Base-by-base conservation (phyloP, 176 grass and related monocot genomes). In the Poa pratensis region DNA sequence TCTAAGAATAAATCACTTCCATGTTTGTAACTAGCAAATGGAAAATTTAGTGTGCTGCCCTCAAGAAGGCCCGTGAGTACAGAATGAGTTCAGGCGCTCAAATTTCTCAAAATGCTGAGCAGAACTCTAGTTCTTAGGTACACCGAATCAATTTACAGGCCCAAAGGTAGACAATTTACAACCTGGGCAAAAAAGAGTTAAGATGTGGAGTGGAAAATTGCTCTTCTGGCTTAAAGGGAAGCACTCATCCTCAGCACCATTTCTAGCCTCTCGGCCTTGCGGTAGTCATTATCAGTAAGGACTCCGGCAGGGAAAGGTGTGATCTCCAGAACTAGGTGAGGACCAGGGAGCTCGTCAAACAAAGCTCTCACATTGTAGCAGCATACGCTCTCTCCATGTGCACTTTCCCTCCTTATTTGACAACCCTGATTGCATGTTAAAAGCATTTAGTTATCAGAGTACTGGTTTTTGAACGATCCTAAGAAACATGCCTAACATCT, bases 331-430 rank as follows among this genome's bases (percentile, higher is more conserved):
- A 94, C 71, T 22, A 99, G 81, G 69, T 96, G 96, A 82, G 96
- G 96, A 1, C 84, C 94, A 23, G 96, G 96, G 50, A 99, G 88
- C 77, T 99, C 96, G 82, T 99, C 96, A 43, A 99, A 99, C 66
- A 99, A 84, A 45, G 96, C 96, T 83, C 96, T 92, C 12, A 99
- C 96, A 27, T 96, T 99, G 71, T 94, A 87, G 90, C 96, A 99
- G 66, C 96, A 99, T 23, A 96, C 96, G 2, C 94, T 99, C 76
- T 99, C 96, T 58, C 94, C 96, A 22, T 99, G 96, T 14, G 96
- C 96, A 46, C 91, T 99, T 75, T 99, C 91, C 81, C 96, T 94
- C 86, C 96, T 95, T 83, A 99, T 99, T 88, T 94, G 90, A 76
- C 96, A 99, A 66, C 94, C 94, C 96, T 99, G 78, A 63, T 71